Base-by-base conservation (phyloP, 2,329 filamentous ascomycete genomes). In the Stemphylium vesicarium region DNA sequence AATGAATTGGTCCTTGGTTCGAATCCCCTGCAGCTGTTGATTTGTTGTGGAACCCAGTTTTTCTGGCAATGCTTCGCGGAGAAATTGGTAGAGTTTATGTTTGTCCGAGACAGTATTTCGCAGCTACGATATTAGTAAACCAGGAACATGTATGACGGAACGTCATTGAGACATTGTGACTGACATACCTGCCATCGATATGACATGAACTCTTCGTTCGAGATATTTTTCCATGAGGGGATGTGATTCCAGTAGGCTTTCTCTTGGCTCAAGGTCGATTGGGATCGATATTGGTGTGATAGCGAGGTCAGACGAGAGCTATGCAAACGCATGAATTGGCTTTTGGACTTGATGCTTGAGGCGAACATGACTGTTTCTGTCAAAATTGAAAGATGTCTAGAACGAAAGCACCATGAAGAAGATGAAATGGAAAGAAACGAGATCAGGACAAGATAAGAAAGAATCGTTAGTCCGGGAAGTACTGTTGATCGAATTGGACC, bases 131-230 rank as follows among this genome's bases (percentile, higher is more conserved):
- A 41, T 24, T 31, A 57, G 33, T 12, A 8, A 13, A 13, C 2
- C 11, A 35, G 18, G 2, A 4, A 35, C 16, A 29, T 33, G 24
- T 31, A 29, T 53, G 1, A 2, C 33, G 9, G 11, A 13, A 42
- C 4, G 31, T 2, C 15, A 12, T 26, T 12, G 12, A 20, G 15
- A 47, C n/a, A 31, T 12, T 13, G 22, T 10, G 13, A 9, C 10
- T n/a, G 33, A 78, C 80, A 69, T 74, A 84, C 84, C 60, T 82
- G 81, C 82, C 83, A 86, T 10, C 74, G 68, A 54, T 85, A 83
- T 31, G 76, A 82, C 16, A 83, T 72, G 58, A 86, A 87, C 0
- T 84, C 73, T 1, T 79, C 69, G 2, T 72, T 63, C 0, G 80
- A 64, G 0, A 84, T 75, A 58, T 83, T 63, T 50, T 78, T 74